Percentiles rank a stretch among this genome's conserved stretches.
phyloP scores from a whole-genome alignment of 495 filamentous ascomycete species.

The Hypomontagnella monticulosa region DNA sequence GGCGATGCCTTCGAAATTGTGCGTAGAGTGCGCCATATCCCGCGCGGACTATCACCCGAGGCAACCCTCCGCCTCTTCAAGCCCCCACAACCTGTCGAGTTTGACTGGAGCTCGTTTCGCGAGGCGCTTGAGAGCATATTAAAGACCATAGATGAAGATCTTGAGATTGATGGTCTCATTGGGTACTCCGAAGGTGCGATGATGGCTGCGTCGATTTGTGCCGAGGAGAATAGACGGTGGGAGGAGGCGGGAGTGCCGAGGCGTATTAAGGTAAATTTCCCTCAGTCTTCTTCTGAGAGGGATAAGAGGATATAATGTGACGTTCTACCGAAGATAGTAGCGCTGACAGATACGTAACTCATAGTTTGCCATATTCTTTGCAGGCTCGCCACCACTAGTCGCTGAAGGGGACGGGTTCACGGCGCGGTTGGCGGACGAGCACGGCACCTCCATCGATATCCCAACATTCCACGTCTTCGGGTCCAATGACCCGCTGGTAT shows the following conservation, averaged over 20 bases:
- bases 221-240: constrained; percentile 57
- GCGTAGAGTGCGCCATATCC: constrained; percentile 60
- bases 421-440: constrained; percentile 56
- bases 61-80: constrained; percentile 59
- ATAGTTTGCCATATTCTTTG: constrained; percentile 63
- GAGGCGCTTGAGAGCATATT: constrained; percentile 48
- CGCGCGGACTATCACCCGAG: constrained; percentile 57
- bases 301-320: too few species aligned
- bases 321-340: too few species aligned
- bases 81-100: constrained; percentile 37
- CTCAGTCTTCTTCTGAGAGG: neutral
- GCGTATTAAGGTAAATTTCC: constrained; percentile 54
- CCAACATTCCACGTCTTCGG: constrained; percentile 68
- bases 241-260: constrained; percentile 50
- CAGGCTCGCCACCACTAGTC: constrained; percentile 63
- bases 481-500: constrained; percentile 64
- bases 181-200: constrained; percentile 66
- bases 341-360: too few species aligned
- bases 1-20: constrained; percentile 58
- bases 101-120: constrained; percentile 43
- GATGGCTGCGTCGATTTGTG: constrained; percentile 59
- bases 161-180: constrained; percentile 58
- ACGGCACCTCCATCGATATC: constrained; percentile 56
- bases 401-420: constrained; percentile 53
- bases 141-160: constrained; percentile 49